Evolutionary conservation across 2,329 filamentous ascomycete species (phyloP).

Genomic region (Botrytis medusae): DNA sequence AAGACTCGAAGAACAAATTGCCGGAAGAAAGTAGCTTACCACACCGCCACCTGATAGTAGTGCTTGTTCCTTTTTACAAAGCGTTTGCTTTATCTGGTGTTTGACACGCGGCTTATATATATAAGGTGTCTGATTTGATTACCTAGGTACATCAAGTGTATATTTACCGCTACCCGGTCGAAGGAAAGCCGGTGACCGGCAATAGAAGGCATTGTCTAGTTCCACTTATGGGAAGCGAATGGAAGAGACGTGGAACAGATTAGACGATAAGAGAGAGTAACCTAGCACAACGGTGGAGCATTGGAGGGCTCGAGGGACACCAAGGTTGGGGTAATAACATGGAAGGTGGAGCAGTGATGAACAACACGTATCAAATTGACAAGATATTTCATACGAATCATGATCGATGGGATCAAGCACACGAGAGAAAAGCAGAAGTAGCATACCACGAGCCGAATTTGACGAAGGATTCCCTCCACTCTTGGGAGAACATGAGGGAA

Average conservation of each 20-base stretch:
- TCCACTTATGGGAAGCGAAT: constrained; percentile 1
- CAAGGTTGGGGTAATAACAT: background rate
- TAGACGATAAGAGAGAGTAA: background rate
- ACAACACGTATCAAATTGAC: background rate
- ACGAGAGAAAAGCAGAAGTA: background rate
- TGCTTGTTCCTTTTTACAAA: background rate
- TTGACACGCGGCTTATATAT: background rate
- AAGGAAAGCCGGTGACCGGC: background rate
- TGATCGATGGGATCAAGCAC: background rate
- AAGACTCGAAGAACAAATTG: background rate
- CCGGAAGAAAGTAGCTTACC: background rate
- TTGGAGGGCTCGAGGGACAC: background rate
- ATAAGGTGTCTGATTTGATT: background rate
- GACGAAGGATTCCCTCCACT: background rate
- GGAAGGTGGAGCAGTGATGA: background rate
- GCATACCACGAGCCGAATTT: background rate
- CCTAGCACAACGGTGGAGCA: background rate
- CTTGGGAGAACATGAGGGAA: background rate
- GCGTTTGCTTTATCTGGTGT: background rate
- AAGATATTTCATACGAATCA: background rate
- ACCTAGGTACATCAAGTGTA: background rate
- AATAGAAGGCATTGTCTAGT: background rate
- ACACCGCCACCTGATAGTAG: background rate
- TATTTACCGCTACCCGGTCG: constrained; percentile 1
- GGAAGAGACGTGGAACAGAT: constrained; percentile 1